Evolutionary conservation across 768 basidiomycete species (phyloP).

Genomic region (Phanerodontia chrysosporium): DNA sequence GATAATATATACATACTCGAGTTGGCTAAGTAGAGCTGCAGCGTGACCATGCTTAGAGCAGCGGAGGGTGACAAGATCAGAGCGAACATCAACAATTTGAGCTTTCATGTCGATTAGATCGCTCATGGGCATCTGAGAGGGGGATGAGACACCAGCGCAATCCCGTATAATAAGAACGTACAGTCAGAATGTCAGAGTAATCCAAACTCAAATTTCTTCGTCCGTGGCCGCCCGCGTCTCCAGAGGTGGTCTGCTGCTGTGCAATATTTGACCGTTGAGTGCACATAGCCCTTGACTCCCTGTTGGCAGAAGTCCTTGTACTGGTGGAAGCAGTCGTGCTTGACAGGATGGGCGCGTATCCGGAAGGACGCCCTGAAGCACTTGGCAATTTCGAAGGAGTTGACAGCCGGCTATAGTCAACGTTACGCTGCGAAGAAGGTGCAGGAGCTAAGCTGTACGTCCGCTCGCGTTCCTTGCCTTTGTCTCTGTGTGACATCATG

Average conservation of each 20-base stretch:
- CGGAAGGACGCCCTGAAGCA: neutral
- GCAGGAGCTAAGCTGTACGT: neutral
- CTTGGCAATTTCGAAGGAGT: neutral
- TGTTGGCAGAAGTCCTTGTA: no score
- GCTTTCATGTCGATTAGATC: neutral
- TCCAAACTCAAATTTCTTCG: neutral
- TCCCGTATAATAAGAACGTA: neutral
- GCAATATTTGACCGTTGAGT: no score
- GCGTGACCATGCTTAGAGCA: neutral
- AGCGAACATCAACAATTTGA: neutral
- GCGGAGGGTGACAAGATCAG: neutral
- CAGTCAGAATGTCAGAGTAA: constrained; percentile 4
- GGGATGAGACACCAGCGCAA: no score
- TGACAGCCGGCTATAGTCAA: neutral
- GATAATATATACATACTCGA: no score
- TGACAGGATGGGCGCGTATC: neutral
- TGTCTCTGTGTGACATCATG: neutral
- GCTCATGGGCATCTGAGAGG: constrained; percentile 1
- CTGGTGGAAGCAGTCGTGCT: neutral
- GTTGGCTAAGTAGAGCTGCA: neutral
- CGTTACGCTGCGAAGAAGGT: neutral
- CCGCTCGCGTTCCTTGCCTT: constrained; percentile 10
- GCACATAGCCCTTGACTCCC: no score
- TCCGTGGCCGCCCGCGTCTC: neutral
- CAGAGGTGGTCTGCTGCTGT: neutral